Evolutionary conservation across 2,329 filamentous ascomycete genomes (phyloP).

Genomic region (Magnaporthiopsis poae): DNA sequence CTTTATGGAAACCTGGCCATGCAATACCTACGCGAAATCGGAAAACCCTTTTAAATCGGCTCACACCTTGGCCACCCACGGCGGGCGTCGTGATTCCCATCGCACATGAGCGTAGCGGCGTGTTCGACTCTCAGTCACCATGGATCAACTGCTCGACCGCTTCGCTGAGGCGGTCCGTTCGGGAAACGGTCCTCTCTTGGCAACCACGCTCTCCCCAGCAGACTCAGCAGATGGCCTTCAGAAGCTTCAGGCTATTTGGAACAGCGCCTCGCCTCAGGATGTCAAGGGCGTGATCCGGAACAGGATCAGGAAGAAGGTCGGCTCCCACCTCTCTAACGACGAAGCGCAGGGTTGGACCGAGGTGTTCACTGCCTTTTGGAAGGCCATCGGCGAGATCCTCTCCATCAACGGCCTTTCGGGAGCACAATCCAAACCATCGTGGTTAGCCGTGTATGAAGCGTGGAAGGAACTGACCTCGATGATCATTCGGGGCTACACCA

Average conservation of each 20-base stretch:
- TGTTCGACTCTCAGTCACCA: conserved; percentile 22
- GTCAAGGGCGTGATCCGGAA: conserved; percentile 62
- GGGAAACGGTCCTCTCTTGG: conserved; percentile 62
- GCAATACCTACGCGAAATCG: too few relatives aligned
- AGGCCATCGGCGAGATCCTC: conserved; percentile 64
- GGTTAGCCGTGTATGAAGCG: conserved; percentile 71
- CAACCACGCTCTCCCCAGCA: conserved; percentile 64
- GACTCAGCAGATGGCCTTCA: conserved; percentile 52
- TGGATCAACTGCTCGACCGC: conserved; percentile 65
- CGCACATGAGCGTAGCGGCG: too few relatives aligned
- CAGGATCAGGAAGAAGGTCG: conserved; percentile 53
- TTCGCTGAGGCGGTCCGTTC: conserved; percentile 60
- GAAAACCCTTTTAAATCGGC: neutral
- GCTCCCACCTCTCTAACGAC: conserved; percentile 41
- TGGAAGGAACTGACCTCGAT: conserved; percentile 78
- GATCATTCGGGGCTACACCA: conserved; percentile 73
- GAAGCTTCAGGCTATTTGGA: conserved; percentile 60
- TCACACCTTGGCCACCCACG: neutral
- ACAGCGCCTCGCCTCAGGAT: conserved; percentile 57
- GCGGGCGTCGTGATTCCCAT: neutral
- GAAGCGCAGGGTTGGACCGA: conserved; percentile 79
- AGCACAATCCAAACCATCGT: conserved; percentile 41
- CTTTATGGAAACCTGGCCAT: neutral
- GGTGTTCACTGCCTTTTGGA: conserved; percentile 77
- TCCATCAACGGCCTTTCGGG: conserved; percentile 46